Evolutionary conservation across 106 monocot species (phyloP), one percentile per base, ranked within the genome.

Genomic region (Allium cepa): DNA sequence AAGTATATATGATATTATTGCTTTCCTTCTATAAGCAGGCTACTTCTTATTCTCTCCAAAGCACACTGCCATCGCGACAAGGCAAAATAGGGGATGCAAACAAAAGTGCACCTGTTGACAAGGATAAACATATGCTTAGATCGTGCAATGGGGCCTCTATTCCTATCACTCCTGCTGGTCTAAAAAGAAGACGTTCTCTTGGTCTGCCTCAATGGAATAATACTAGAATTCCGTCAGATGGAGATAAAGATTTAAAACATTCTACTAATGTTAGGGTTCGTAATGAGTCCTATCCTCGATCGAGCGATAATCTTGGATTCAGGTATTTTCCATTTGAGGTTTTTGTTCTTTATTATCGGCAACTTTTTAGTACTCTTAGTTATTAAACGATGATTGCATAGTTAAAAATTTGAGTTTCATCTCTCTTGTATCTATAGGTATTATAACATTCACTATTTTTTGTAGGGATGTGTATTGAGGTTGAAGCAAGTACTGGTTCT

Each of bases 221-320:
- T 53, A 26, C 50, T 52, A 50, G 67, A 67, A 52, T 15, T 65
- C 47, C 84, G 60, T 57, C 66, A 49, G 89, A 99, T 71, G 83
- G 74, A 69, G 89, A 94, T 61, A 81, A 86, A 57, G 86, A 94
- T 55, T 46, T 81, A 53, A 89, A 89, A 72, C 75, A 77, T 12
- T 17, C 76, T 74, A 52, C 59, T 45, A 87, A 76, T 64, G 78
- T 79, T 26, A 86, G 78, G 59, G 49, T 80, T 55, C 78, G 62
- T 69, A 81, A 46, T 69, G 92, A 91, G 48, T 15, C 76, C 60
- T 87, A 73, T 53, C 49, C 70, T 69, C 82, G 86, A 62, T 28
- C 73, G 26, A 64, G 47, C 66, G 89, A 89, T 81, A 66, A 66
- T 49, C 45, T 74, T 74, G 78, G 79, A 73, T 81, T 79, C 77